These are phyloP conservation scores for Stachybotrys echinatus DNA, from an alignment of 2,329 filamentous ascomycete species.

Conservation along the genomic window DNA sequence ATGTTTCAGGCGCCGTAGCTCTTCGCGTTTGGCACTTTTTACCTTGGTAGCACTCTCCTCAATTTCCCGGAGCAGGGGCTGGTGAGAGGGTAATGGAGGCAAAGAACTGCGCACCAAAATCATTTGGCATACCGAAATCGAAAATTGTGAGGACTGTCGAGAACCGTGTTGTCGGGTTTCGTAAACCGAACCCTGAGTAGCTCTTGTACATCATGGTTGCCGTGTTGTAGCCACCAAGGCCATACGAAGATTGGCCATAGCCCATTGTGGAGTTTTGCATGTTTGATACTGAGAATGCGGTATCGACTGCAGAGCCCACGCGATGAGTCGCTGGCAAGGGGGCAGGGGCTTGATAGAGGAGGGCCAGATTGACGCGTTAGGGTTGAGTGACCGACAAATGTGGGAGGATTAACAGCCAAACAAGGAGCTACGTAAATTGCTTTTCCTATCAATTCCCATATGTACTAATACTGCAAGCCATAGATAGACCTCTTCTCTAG, in stretches of 20 bases:
- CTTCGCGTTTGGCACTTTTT: not conserved
- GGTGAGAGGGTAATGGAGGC: slow-evolving; percentile 26
- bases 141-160: slow-evolving; percentile 58
- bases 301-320: slow-evolving; percentile 54
- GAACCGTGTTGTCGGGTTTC: slow-evolving; percentile 71
- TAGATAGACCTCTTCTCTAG: too few species aligned
- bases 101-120: slow-evolving; percentile 45
- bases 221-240: slow-evolving; percentile 54
- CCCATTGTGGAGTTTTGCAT: slow-evolving; percentile 49
- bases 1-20: not conserved
- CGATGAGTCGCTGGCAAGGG: slow-evolving; percentile 54
- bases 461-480: too few species aligned
- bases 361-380: slow-evolving; percentile 54
- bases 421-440: too few species aligned
- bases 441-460: too few species aligned
- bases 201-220: slow-evolving; percentile 73
- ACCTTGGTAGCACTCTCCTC: not conserved
- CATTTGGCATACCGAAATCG: slow-evolving; percentile 18
- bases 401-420: not conserved
- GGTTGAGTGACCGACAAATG: slow-evolving; percentile 21
- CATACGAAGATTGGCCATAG: slow-evolving; percentile 54
- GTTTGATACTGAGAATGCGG: slow-evolving; percentile 47
- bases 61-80: not conserved
- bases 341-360: slow-evolving; percentile 38
- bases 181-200: slow-evolving; percentile 61